Percentiles rank a stretch among this genome's conserved stretches.
Evolutionary conservation across 495 filamentous ascomycete genomes (phyloP).

Genomic region (Lentithecium fluviatile): DNA sequence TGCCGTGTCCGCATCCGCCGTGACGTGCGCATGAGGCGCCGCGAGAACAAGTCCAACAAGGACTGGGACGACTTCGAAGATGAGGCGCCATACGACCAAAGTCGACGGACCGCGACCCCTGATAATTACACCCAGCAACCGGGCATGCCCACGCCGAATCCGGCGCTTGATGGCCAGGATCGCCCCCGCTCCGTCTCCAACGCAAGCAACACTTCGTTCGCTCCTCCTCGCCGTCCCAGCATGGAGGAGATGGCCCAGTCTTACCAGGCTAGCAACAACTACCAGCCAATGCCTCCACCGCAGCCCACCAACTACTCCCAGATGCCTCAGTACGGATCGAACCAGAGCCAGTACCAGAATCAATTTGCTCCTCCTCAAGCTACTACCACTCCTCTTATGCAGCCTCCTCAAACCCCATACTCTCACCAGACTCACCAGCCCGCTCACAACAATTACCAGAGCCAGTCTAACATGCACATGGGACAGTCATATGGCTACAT

Average conservation of each 20-base stretch:
- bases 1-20: slow-evolving; percentile 95
- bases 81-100: slow-evolving; percentile 56
- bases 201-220: slow-evolving; percentile 51
- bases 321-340: slow-evolving; percentile 39
- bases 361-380: slow-evolving; percentile 35
- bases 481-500: slow-evolving; percentile 36
- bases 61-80: slow-evolving; percentile 64
- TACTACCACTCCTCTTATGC: slow-evolving; percentile 36
- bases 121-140: slow-evolving; percentile 55
- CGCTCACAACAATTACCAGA: slow-evolving; percentile 29
- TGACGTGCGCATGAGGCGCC: slow-evolving; percentile 94
- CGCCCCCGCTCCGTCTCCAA: slow-evolving; percentile 76
- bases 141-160: slow-evolving; percentile 47
- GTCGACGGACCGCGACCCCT: slow-evolving; percentile 58
- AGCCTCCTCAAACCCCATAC: slow-evolving; percentile 40
- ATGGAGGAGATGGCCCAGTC: slow-evolving; percentile 44
- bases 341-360: slow-evolving; percentile 35
- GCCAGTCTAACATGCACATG: slow-evolving; percentile 36
- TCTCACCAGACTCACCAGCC: slow-evolving; percentile 32
- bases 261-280: slow-evolving; percentile 37
- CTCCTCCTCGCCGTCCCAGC: slow-evolving; percentile 48
- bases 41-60: slow-evolving; percentile 65
- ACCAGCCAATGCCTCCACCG: slow-evolving; percentile 42
- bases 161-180: slow-evolving; percentile 43
- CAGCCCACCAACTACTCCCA: slow-evolving; percentile 38